Conservation (phyloP, 257 asterid species). For the Capsicum chinense region DNA sequence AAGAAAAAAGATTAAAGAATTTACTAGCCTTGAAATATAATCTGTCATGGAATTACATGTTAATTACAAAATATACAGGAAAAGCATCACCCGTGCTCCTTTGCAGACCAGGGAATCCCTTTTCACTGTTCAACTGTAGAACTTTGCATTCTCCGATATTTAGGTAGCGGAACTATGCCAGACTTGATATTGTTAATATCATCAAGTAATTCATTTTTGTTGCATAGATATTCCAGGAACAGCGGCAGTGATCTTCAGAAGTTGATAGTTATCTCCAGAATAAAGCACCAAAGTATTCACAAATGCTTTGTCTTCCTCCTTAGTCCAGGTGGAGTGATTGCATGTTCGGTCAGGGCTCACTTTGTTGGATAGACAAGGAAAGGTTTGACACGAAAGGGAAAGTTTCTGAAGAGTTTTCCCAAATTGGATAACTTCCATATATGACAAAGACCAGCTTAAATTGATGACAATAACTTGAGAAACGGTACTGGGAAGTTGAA, state of each 20-base stretch:
- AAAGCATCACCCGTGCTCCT: conserved; percentile 36
- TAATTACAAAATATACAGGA: neutral
- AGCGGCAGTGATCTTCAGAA: neutral
- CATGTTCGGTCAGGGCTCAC: neutral
- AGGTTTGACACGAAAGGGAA: neutral
- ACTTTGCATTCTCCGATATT: neutral
- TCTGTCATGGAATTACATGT: neutral
- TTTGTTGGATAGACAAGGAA: neutral
- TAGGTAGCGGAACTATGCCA: neutral
- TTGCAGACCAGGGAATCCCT: conserved; percentile 53
- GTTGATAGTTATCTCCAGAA: neutral
- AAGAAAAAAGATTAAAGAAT: neutral
- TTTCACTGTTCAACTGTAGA: neutral
- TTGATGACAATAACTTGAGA: neutral
- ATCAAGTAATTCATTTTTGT: neutral
- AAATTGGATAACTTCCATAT: neutral
- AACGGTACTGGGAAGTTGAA: neutral
- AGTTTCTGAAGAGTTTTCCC: neutral
- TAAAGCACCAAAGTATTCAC: neutral
- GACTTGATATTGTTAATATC: neutral
- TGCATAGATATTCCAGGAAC: neutral
- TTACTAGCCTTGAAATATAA: conserved; percentile 7
- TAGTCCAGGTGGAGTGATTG: neutral
- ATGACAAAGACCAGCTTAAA: neutral
- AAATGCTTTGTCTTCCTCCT: conserved; percentile 16